These are phyloP conservation scores for Boletellus ananas DNA, from an alignment of 768 basidiomycete genomes.

Conservation along the genomic window DNA sequence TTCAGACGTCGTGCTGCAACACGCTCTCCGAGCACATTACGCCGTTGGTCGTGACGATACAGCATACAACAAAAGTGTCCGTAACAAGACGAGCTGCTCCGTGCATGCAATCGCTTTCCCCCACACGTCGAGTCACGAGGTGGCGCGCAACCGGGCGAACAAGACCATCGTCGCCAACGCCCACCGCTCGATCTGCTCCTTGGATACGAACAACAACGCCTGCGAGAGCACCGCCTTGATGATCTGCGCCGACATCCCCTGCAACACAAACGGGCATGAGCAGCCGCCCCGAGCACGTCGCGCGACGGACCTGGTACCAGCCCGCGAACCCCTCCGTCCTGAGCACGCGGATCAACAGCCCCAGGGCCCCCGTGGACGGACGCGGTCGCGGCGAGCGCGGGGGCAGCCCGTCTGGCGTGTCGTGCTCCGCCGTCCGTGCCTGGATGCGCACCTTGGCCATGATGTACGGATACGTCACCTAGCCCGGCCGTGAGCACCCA, in stretches of 20 bases:
- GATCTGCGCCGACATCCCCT: conserved; percentile 98
- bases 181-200: conserved; percentile 95
- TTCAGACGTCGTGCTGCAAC: too few species aligned
- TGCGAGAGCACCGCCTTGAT: conserved; percentile 94
- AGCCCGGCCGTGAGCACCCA: conserved; percentile 1
- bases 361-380: conserved; percentile 69
- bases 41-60: too few species aligned
- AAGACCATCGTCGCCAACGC: conserved; percentile 68
- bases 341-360: conserved; percentile 69
- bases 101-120: too few species aligned
- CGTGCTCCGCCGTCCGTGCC: conserved; percentile 62
- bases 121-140: conserved; percentile 6
- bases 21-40: too few species aligned
- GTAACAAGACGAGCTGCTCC: too few species aligned
- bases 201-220: conserved; percentile 93
- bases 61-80: too few species aligned
- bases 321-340: conserved; percentile 78
- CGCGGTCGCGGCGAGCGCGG: background rate
- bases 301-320: conserved; percentile 83
- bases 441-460: conserved; percentile 97
- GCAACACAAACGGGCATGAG: background rate
- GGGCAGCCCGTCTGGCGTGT: conserved; percentile 31
- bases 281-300: background rate
- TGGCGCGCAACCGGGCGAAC: conserved; percentile 32
- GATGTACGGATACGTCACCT: conserved; percentile 95